Conservation (phyloP, 768 basidiomycete species). For the Tephrocybe sp. region DNA sequence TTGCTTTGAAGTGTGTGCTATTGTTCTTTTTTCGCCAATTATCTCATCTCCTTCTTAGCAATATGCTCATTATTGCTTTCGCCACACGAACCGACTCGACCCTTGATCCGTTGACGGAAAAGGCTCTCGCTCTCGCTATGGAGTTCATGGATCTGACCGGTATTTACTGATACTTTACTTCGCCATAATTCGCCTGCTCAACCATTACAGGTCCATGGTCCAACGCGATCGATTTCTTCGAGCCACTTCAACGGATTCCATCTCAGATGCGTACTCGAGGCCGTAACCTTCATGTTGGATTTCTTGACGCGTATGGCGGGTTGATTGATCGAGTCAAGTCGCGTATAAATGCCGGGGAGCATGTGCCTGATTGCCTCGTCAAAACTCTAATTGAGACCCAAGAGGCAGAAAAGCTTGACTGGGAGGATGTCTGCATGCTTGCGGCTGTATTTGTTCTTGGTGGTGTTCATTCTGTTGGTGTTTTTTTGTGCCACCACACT, state of each 20-base stretch:
- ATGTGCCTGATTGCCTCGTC: slow-evolving; percentile 41
- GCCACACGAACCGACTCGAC: slow-evolving; percentile 38
- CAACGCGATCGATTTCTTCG: slow-evolving; percentile 42
- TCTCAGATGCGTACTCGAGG: slow-evolving; percentile 33
- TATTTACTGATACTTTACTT: background rate
- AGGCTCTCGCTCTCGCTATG: slow-evolving; percentile 30
- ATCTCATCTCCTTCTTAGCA: slow-evolving; percentile 21
- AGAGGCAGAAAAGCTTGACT: slow-evolving; percentile 32
- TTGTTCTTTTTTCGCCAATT: background rate
- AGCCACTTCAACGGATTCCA: slow-evolving; percentile 37
- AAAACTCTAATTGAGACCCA: slow-evolving; percentile 32
- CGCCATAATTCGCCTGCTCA: too few relatives aligned
- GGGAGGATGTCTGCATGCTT: slow-evolving; percentile 36
- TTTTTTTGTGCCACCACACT: background rate
- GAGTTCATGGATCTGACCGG: slow-evolving; percentile 40
- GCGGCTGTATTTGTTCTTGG: slow-evolving; percentile 38
- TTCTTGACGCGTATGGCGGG: slow-evolving; percentile 33
- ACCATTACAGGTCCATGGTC: slow-evolving; percentile 31
- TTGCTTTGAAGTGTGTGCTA: slow-evolving; percentile 18
- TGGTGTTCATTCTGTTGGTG: slow-evolving; percentile 38
- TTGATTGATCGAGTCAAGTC: slow-evolving; percentile 34
- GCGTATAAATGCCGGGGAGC: slow-evolving; percentile 31
- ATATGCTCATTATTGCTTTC: slow-evolving; percentile 42
- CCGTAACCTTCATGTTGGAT: slow-evolving; percentile 31
- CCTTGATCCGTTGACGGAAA: slow-evolving; percentile 31